Evolutionary conservation across 148 eudicot genomes (phyloP).

Genomic region (Nepenthes mirabilis): DNA sequence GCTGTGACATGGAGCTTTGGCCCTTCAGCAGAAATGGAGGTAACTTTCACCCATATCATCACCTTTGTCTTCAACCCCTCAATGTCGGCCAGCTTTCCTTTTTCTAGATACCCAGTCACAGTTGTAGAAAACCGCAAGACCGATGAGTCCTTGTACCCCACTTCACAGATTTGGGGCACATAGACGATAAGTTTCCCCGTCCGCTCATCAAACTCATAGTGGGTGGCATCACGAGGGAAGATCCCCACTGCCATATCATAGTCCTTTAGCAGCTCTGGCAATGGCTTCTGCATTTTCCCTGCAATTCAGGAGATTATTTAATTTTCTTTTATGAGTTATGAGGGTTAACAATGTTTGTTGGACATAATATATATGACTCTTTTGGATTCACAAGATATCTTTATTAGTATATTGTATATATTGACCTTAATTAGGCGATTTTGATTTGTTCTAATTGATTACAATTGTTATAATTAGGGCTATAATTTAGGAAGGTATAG

Average conservation of each 20-base stretch:
- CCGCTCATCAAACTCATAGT: constrained; percentile 85
- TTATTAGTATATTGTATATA: too few species aligned
- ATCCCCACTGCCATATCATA: constrained; percentile 70
- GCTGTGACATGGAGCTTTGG: constrained; percentile 66
- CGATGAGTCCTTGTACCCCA: constrained; percentile 86
- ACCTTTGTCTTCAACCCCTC: constrained; percentile 91
- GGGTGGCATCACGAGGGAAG: constrained; percentile 92
- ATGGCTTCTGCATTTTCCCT: constrained; percentile 91
- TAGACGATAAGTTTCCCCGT: constrained; percentile 62
- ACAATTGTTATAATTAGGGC: too few species aligned
- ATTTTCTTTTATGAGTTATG: too few species aligned
- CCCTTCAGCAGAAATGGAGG: constrained; percentile 54
- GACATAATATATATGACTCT: too few species aligned
- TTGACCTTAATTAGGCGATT: too few species aligned
- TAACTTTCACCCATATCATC: constrained; percentile 82
- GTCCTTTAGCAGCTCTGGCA: constrained; percentile 81
- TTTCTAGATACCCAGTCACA: constrained; percentile 86
- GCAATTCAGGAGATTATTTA: constrained; percentile 10
- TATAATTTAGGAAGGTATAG: too few species aligned
- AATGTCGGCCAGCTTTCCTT: constrained; percentile 71
- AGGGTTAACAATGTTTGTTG: too few species aligned
- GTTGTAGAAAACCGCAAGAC: constrained; percentile 61
- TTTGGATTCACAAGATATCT: too few species aligned
- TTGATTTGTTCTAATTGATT: too few species aligned
- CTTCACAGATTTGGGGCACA: constrained; percentile 75